Base-by-base conservation (phyloP, 768 basidiomycete genomes). In the Paxillus involutus region DNA sequence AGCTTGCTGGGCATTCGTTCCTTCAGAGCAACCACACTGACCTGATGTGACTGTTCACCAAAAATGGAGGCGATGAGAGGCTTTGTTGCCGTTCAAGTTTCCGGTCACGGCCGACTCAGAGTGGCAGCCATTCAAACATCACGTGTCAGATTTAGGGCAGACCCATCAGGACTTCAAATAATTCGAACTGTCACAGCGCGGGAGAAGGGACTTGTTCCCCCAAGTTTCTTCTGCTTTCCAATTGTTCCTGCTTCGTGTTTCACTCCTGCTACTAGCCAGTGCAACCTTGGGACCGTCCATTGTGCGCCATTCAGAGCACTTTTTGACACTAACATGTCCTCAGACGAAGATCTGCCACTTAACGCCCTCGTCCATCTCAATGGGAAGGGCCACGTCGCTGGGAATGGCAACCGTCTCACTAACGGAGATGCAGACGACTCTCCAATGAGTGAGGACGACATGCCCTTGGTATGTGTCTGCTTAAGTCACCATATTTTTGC, bases 401-500 rank as follows among this genome's bases (percentile, higher is more conserved):
- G 74, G 54, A 81, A 83, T 59, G 74, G 75, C 45, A 76, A 75
- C 63, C 71, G 72, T 56, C 67, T 71, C 63, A 54, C 53, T 53
- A 73, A 74, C 24, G 70, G 69, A 21, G 71, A 74, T 52, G 71
- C 75, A 52, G 71, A 67, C 13, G 71, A 73, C 63, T 75, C 73
- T 47, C 74, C 77, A 24, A 80, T 85, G 80, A 88, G 85, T 58
- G 87, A 88, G 54, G 86, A 83, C 48, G 86, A 89, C 61, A 70
- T 83, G 70, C 88, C 88, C 43, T 75, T 89, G 67, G 90, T 91
- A 69, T 60, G 81, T 75, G 57, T 53, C 26, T 53, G 16, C 42
- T 46, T 37, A 21, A 26, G 43, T 13, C 19, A 36, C 41, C 7
- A 52, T 47, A 55, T 32, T 19, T 32, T 19, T n/a, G 35, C 50